These are phyloP conservation scores for Aethionema arabicum DNA, from an alignment of 345 rosid species.

Conservation along the genomic window DNA sequence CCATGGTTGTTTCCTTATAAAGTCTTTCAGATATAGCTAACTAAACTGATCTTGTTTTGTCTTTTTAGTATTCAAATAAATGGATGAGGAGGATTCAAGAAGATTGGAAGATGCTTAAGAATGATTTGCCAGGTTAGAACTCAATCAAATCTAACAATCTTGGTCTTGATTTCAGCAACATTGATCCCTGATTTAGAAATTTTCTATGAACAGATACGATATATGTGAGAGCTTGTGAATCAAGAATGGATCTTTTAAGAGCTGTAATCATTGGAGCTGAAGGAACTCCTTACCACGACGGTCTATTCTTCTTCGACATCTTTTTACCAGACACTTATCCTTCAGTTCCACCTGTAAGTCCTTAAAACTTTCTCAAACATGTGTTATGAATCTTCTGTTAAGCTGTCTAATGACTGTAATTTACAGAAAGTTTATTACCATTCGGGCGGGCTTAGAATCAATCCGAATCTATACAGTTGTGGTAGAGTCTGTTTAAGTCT, in stretches of 20 bases:
- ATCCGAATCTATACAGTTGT: constrained; percentile 67
- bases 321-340: constrained; percentile 78
- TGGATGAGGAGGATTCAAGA: constrained; percentile 85
- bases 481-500: constrained; percentile 97
- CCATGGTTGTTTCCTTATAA: not conserved
- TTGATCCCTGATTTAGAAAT: no score
- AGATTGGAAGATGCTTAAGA: constrained; percentile 87
- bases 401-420: not conserved
- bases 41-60: constrained; percentile 17
- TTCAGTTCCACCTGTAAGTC: constrained; percentile 73
- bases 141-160: constrained; percentile 5
- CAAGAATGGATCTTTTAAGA: constrained; percentile 91
- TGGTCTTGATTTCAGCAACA: not conserved
- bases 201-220: constrained; percentile 52
- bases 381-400: not conserved
- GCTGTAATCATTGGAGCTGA: constrained; percentile 93
- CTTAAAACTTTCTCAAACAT: constrained; percentile 10
- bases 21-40: constrained; percentile 5
- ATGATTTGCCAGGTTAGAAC: constrained; percentile 84
- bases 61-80: constrained; percentile 50
- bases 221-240: constrained; percentile 80
- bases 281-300: constrained; percentile 97
- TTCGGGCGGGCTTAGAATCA: constrained; percentile 79
- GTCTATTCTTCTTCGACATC: constrained; percentile 89
- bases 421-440: constrained; percentile 76